phyloP scores from a whole-genome alignment of 108 stramenopile species.

The Skeletonema marinoi region DNA sequence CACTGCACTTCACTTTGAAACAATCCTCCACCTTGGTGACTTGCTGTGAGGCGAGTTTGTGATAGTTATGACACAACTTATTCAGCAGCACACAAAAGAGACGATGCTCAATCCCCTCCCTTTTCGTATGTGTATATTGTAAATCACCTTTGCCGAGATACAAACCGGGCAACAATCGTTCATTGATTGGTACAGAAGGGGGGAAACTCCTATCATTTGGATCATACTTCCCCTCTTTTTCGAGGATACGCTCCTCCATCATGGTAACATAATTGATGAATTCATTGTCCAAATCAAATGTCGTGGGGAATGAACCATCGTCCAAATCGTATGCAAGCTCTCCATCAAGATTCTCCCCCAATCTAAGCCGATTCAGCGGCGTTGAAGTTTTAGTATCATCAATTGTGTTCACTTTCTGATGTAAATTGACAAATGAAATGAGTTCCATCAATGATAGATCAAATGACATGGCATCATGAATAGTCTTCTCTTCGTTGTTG shows the following conservation, averaged over 20 bases:
- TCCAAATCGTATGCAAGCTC: conserved; percentile 47
- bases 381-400: conserved; percentile 12
- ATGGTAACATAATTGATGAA: conserved; percentile 45
- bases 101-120: conserved; percentile 57
- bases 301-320: conserved; percentile 5
- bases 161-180: conserved; percentile 57
- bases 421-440: conserved; percentile 43
- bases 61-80: conserved; percentile 57
- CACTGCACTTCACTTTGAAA: conserved; percentile 39
- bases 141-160: conserved; percentile 53
- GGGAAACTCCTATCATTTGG: conserved; percentile 53
- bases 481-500: background rate
- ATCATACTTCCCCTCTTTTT: conserved; percentile 42
- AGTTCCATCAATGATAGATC: conserved; percentile 48
- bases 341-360: conserved; percentile 45
- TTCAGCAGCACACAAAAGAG: conserved; percentile 57
- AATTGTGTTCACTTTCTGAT: conserved; percentile 44
- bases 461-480: conserved; percentile 23
- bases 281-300: conserved; percentile 53
- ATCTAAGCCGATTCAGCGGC: conserved; percentile 2
- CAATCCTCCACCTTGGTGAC: conserved; percentile 6
- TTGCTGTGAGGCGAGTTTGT: conserved; percentile 3
- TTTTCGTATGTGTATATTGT: conserved; percentile 58
- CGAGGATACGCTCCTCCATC: conserved; percentile 49
- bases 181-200: conserved; percentile 41